Base-by-base conservation (phyloP, 805 yeast genomes). In the Lipomyces sp. region DNA sequence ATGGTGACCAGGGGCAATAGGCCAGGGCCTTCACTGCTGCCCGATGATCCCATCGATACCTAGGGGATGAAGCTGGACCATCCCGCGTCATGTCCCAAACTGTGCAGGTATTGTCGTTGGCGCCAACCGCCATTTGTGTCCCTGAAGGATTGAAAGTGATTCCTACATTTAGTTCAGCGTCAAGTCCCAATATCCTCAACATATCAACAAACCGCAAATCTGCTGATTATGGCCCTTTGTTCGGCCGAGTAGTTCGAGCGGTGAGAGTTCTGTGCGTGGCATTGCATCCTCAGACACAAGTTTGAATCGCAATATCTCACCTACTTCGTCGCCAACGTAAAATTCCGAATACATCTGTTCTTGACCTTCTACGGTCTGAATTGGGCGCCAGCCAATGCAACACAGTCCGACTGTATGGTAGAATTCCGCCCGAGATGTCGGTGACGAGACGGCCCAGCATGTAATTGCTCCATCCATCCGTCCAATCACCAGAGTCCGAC, bases 11-110 rank as follows among this genome's bases (percentile, higher is more conserved):
- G 0, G 98, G 98, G 75, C 97, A 93, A 73, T 85, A 93, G 2
- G 94, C 89, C 56, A 93, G 80, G 0, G 97, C 98, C 72, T 92
- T 92, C 0, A 93, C 93, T 0, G 98, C 98, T 1, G 97, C 96
- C 2, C 80, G 79, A 73, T 93, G 98, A 0, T 82, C 85, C 60
- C 92, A 79, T 8, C 77, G 75, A 73, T 82, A 85, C 66, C 65
- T 53, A 33, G 67, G 69, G 6, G 64, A 79, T 77, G 58, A 84
- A 72, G 30, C 63, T 73, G 8, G 94, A 89, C 0, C 74, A 63
- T 3, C 67, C 54, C 3, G 78, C 65, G 62, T 81, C 61, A 29
- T 82, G 70, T 89, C 86, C 97, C 97, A 92, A 1, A 93, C 79
- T 0, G 90, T 82, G 65, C 94, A 90, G 18, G 85, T 80, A 73